Base-by-base conservation (phyloP, 345 rosid genomes). In the Microthlaspi erraticum region DNA sequence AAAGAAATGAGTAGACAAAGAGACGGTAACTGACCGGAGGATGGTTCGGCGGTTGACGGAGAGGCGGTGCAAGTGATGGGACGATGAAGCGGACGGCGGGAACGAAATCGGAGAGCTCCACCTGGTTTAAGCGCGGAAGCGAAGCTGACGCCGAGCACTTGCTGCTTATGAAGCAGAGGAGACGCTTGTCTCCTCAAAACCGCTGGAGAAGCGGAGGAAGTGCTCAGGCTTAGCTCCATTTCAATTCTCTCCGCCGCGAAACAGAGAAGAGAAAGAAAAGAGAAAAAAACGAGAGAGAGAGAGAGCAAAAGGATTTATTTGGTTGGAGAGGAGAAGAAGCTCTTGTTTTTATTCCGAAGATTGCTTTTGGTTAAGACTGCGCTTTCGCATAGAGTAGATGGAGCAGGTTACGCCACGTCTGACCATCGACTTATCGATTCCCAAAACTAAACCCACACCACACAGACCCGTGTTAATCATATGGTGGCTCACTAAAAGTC, bases 61-160 rank as follows among this genome's bases (percentile, higher is more conserved):
- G 94, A 78, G 71, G 66, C 88, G 61, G 98, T 84, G 83, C 93
- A 90, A 43, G 78, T 74, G 83, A 87, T 75, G 13, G 86, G 83
- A 57, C 60, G 62, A 62, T 31, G 77, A 64, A 58, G 60, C 17
- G 17, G 54, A 54, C 50, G 71, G 63, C 75, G 61, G 16, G 85
- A 67, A 73, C 65, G 81, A 41, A 77, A 72, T 37, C 74, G 86
- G 34, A 89, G 86, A 64, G 81, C 65, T 8, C 71, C n/a, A 45
- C 68, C 54, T 6, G 72, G 68, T 68, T 66, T 54, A 45, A 55
- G 73, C 9, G 81, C 72, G 32, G 77, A 76, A 68, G 92, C 71
- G 9, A 82, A 82, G 78, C 66, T 71, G 68, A 78, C 78, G 58
- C 82, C 83, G 39, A 73, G 85, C 50, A 76, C 46, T 63, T 70